phyloP scores from a whole-genome alignment of 2,329 filamentous ascomycete species.

The Onygenales sp. region DNA sequence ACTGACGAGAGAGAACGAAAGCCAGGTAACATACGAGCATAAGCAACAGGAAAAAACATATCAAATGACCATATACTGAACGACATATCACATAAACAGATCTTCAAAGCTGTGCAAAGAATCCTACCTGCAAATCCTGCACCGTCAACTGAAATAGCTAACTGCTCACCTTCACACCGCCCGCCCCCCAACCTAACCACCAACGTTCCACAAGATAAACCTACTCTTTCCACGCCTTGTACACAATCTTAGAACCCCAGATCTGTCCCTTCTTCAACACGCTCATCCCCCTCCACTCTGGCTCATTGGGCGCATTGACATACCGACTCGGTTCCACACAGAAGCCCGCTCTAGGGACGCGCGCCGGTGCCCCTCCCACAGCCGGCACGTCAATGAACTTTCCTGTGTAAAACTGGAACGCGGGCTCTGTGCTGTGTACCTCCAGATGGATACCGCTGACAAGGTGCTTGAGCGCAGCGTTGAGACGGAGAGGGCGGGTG shows the following conservation, averaged over 20 bases:
- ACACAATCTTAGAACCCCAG: slow-evolving; percentile 74
- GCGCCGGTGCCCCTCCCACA: slow-evolving; percentile 49
- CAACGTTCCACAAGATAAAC: neutral
- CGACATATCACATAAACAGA: too few species aligned
- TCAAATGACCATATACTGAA: too few species aligned
- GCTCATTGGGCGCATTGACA: slow-evolving; percentile 77
- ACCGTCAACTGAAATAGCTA: too few species aligned
- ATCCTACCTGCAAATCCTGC: neutral
- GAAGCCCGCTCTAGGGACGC: slow-evolving; percentile 64
- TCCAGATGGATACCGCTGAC: slow-evolving; percentile 70
- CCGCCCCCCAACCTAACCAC: too few species aligned
- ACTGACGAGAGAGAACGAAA: too few species aligned
- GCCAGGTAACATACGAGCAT: too few species aligned
- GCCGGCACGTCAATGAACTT: slow-evolving; percentile 70
- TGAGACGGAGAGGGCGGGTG: slow-evolving; percentile 50
- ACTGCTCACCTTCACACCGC: too few species aligned
- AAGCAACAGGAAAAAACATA: too few species aligned
- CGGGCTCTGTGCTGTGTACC: slow-evolving; percentile 82
- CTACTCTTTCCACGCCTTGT: slow-evolving; percentile 70
- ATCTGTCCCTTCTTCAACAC: slow-evolving; percentile 74
- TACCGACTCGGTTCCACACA: slow-evolving; percentile 88
- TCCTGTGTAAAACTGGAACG: slow-evolving; percentile 95
- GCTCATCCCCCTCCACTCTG: slow-evolving; percentile 69
- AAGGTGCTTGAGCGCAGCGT: slow-evolving; percentile 66
- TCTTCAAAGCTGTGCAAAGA: too few species aligned